Evolutionary conservation across 805 yeast species (phyloP).

Genomic region (Candida cerambycidarum): DNA sequence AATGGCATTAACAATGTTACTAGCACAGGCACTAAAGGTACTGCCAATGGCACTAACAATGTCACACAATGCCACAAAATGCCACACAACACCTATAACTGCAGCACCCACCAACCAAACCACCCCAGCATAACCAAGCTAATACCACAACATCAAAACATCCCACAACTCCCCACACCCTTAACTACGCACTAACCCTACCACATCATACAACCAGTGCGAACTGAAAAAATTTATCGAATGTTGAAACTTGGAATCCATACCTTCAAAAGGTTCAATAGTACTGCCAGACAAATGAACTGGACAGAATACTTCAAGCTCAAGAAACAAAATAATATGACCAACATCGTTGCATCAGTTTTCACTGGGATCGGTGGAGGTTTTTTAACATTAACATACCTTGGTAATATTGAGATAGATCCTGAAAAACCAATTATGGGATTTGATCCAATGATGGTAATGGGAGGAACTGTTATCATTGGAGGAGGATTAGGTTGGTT

Average conservation of each 20-base stretch:
- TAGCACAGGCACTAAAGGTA: too few relatives aligned
- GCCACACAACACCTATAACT: too few relatives aligned
- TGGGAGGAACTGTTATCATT: conserved; percentile 68
- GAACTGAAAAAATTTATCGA: background rate
- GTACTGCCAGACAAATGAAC: conserved; percentile 31
- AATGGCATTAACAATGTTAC: too few relatives aligned
- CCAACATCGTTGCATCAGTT: conserved; percentile 67
- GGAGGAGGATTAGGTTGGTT: conserved; percentile 78
- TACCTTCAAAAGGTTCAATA: conserved; percentile 4
- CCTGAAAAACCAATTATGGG: conserved; percentile 85
- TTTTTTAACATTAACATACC: conserved; percentile 65
- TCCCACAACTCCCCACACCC: too few relatives aligned
- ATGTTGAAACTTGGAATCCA: conserved; percentile 3
- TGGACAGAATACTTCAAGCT: conserved; percentile 83
- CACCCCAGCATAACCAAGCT: too few relatives aligned
- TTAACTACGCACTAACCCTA: too few relatives aligned
- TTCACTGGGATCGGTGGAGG: conserved; percentile 69
- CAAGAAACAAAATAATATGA: conserved; percentile 70
- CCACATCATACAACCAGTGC: too few relatives aligned
- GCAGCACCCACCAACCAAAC: too few relatives aligned
- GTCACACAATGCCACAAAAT: too few relatives aligned
- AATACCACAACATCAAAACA: too few relatives aligned
- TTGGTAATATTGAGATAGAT: conserved; percentile 82
- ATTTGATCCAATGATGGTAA: conserved; percentile 81
- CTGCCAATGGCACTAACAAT: too few relatives aligned